Base-by-base conservation (phyloP, 208 protist genomes). In the Endotrypanum monterogeii region DNA sequence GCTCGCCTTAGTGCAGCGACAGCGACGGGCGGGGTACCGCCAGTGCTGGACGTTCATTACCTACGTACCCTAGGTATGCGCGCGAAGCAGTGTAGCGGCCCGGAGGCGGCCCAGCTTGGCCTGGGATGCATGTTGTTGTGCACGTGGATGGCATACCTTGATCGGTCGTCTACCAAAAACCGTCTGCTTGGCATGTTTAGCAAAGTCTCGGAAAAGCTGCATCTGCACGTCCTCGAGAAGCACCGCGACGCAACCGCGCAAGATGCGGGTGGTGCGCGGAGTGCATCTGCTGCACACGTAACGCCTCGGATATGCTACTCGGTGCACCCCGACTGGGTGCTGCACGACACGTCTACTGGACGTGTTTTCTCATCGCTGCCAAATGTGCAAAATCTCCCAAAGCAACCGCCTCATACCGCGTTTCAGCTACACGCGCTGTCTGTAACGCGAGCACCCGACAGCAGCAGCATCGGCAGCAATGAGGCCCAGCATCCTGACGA, bases 321-420 rank as follows among this genome's bases (percentile, higher is more conserved):
- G 14, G 76, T 96, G 16, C 88, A 96, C 73, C 89, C 92, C 20
- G 60, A 63, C 20, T 96, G 92, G 90, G 39, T 30, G 23, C 54
- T 94, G 52, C 89, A 96, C 75, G 79, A 81, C 58, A 25, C 20
- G 51, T 84, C 78, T 8, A 96, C 92, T 0, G 86, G 83, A 6
- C 86, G 92, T 30, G 76, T 96, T 25, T 94, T 88, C 67, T 80
- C 80, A 66, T 83, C 87, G 0, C 51, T 44, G 30, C 92, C 92
- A 0, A 91, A 88, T 65, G 72, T 96, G 56, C 92, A 96, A 70
- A 92, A 80, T 6, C 23, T 94, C 23, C 60, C 79, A 1, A 93
- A 89, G 76, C 68, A 84, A 44, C 76, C 85, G 12, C 85, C 79
- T 2, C 28, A 39, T 25, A 79, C 79, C 18, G 54, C 54, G 44